These are phyloP conservation scores for Isoetes taiwanensis DNA, from an alignment of 75 land plant species.

Conservation along the genomic window DNA sequence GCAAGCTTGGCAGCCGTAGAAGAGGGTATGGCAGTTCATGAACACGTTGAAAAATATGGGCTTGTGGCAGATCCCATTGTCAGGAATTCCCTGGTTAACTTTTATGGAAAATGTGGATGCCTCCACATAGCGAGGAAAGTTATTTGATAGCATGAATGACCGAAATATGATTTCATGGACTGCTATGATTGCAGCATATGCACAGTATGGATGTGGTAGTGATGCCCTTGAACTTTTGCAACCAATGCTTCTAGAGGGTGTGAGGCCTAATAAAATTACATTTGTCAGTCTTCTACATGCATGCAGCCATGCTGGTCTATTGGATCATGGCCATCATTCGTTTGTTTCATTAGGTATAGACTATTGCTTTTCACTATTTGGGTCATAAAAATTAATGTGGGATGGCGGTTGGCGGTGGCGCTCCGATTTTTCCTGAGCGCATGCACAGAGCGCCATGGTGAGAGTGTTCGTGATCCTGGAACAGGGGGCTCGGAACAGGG, in stretches of 20 bases:
- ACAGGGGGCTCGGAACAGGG: no score
- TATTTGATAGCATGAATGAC: background rate
- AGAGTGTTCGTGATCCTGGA: no score
- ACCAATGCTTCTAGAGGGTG: background rate
- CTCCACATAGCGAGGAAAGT: background rate
- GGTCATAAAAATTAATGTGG: no score
- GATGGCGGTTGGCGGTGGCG: no score
- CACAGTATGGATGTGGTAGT: background rate
- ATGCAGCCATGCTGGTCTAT: constrained; percentile 1
- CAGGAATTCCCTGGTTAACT: background rate
- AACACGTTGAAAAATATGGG: background rate
- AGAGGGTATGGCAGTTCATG: background rate
- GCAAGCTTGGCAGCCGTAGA: background rate
- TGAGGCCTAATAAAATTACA: background rate
- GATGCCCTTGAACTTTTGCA: background rate
- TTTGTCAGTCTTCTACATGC: background rate
- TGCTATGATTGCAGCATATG: background rate
- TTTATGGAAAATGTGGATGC: background rate
- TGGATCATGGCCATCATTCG: background rate
- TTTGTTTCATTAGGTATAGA: background rate
- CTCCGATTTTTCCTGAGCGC: no score
- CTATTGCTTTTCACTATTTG: no score
- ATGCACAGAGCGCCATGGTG: no score
- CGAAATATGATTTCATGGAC: constrained; percentile 1
- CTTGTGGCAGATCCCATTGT: background rate